Conservation (phyloP, 257 asterid species). For the Linaria vulgaris region DNA sequence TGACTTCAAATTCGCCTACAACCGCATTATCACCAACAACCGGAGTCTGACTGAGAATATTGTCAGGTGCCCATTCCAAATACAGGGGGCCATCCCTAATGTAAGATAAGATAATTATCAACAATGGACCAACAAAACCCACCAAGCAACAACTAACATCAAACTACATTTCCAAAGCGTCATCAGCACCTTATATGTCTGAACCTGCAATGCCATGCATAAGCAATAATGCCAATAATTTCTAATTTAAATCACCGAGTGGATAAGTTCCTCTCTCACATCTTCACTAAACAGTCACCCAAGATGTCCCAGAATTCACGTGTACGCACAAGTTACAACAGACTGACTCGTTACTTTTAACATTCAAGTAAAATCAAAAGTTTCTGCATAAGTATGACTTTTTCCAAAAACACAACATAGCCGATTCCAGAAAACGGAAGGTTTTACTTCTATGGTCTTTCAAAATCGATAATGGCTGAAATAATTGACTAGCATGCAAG, state of each 20-base stretch:
- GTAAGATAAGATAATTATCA: conserved; percentile 22
- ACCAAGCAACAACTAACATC: background rate
- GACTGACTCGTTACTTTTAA: too few relatives aligned
- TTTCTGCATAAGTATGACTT: too few relatives aligned
- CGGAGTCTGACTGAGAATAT: conserved; percentile 61
- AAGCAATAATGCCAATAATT: too few relatives aligned
- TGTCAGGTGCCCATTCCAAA: conserved; percentile 96
- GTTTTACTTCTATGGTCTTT: background rate
- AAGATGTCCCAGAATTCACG: too few relatives aligned
- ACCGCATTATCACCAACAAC: conserved; percentile 33
- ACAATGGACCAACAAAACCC: conserved; percentile 24
- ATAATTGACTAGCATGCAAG: background rate
- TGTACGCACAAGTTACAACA: too few relatives aligned
- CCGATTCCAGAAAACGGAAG: too few relatives aligned
- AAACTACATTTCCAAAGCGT: background rate
- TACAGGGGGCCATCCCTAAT: conserved; percentile 88
- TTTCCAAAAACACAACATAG: too few relatives aligned
- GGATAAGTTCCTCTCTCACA: too few relatives aligned
- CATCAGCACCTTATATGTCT: background rate
- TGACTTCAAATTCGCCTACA: conserved; percentile 51
- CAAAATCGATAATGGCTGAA: background rate
- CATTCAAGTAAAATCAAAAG: too few relatives aligned
- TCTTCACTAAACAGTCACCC: too few relatives aligned
- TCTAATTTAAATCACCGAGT: too few relatives aligned
- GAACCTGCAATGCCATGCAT: background rate